Percentiles rank a stretch among this genome's conserved stretches.
phyloP scores from a whole-genome alignment of 768 basidiomycete species.

The Ramaria rubella region DNA sequence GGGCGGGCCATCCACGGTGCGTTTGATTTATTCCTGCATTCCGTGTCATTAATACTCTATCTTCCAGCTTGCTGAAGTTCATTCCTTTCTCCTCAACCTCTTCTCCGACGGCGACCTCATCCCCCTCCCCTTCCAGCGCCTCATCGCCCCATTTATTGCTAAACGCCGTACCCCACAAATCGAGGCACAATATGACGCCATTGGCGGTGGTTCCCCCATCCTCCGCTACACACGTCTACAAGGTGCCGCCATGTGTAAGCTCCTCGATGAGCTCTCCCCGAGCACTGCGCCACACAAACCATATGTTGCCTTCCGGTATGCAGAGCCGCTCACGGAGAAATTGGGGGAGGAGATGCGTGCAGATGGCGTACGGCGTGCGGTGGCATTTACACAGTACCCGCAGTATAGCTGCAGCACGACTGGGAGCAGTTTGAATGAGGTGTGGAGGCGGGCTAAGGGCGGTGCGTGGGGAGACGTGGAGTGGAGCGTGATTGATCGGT shows the following conservation, averaged over 20 bases:
- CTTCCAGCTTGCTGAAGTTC: constrained; percentile 78
- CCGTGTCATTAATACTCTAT: constrained; percentile 8
- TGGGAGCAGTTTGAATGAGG: constrained; percentile 92
- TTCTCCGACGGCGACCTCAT: constrained; percentile 92
- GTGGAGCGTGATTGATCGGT: constrained; percentile 98
- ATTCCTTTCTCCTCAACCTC: constrained; percentile 86
- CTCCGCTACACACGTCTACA: constrained; percentile 82
- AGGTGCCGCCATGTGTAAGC: constrained; percentile 80
- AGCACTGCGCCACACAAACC: constrained; percentile 90
- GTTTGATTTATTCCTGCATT: not conserved
- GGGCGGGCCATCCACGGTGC: constrained; percentile 91
- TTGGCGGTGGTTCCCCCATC: constrained; percentile 97
- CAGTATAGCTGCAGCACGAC: constrained; percentile 99
- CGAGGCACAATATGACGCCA: constrained; percentile 88
- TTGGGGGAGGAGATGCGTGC: constrained; percentile 76
- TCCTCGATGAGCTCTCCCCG: constrained; percentile 94
- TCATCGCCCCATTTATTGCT: constrained; percentile 86
- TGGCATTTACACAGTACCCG: constrained; percentile 98
- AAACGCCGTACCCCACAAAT: constrained; percentile 85
- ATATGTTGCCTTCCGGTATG: constrained; percentile 95
- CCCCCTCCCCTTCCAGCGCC: constrained; percentile 85
- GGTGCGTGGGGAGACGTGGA: constrained; percentile 64
- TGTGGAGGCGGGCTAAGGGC: constrained; percentile 59
- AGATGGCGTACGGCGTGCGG: constrained; percentile 86
- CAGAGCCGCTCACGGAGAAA: constrained; percentile 78